Conservation (phyloP, 306 rosid species). For the Aeschynomene evenia region DNA sequence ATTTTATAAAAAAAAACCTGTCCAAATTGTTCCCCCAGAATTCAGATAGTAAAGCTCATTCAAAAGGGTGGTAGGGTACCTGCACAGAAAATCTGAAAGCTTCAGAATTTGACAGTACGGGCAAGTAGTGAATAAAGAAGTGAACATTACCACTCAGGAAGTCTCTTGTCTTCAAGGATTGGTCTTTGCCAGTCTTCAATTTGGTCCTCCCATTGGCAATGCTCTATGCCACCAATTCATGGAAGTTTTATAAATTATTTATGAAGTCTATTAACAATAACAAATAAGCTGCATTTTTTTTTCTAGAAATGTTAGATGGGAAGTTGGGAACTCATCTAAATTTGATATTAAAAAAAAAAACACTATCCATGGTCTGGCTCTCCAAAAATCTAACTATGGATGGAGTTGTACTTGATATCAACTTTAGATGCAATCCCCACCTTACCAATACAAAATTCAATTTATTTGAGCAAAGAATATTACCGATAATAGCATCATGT, state of each 20-base stretch:
- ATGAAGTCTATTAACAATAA: conserved; percentile 17
- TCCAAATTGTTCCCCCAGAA: conserved; percentile 94
- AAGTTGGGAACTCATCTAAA: conserved; percentile 26
- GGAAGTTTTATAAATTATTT: conserved; percentile 13
- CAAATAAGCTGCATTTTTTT: conserved; percentile 16
- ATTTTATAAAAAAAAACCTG: conserved; percentile 56
- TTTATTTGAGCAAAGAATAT: conserved; percentile 25
- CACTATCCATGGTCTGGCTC: conserved; percentile 4
- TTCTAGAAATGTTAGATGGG: conserved; percentile 7
- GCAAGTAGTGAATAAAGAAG: conserved; percentile 19
- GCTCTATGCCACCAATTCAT: conserved; percentile 47
- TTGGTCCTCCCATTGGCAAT: conserved; percentile 80
- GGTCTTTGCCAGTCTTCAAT: conserved; percentile 97
- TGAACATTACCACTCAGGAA: conserved; percentile 88
- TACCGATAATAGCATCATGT: conserved; percentile 85
- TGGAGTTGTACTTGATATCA: not conserved
- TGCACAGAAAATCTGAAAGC: conserved; percentile 42
- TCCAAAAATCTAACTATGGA: conserved; percentile 10
- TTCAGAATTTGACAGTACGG: conserved; percentile 23
- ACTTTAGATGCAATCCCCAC: conserved; percentile 22
- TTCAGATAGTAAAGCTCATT: conserved; percentile 90
- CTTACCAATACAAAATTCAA: conserved; percentile 17
- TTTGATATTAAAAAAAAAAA: conserved; percentile 9
- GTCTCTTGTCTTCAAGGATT: conserved; percentile 79
- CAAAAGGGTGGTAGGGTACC: conserved; percentile 89